Evolutionary conservation across 148 eudicot species (phyloP).

Genomic region (Rhododendron henanense): DNA sequence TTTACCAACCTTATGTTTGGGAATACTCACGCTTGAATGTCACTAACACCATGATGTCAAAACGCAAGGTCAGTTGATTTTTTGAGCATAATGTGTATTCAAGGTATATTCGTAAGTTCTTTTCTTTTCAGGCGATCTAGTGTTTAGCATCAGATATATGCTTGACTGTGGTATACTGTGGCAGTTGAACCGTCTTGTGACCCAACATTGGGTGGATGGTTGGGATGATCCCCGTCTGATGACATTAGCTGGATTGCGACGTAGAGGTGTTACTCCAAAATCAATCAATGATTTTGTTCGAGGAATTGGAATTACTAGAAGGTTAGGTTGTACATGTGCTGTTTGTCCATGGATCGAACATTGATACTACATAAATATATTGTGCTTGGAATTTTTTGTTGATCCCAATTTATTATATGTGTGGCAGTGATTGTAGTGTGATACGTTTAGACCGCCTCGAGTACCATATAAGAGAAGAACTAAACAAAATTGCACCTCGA

Average conservation of each 20-base stretch:
- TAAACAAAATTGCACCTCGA: constrained; percentile 77
- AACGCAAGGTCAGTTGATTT: constrained; percentile 68
- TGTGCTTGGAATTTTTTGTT: not conserved
- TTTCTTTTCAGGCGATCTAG: not conserved
- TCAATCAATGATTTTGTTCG: constrained; percentile 87
- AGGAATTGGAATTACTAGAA: constrained; percentile 95
- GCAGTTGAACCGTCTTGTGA: constrained; percentile 88
- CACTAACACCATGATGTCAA: constrained; percentile 93
- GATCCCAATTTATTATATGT: not conserved
- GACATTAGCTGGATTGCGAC: constrained; percentile 91
- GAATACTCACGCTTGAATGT: constrained; percentile 93
- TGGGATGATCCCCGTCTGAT: constrained; percentile 98
- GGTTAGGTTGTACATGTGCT: constrained; percentile 30
- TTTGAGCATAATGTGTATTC: not conserved
- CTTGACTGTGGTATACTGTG: constrained; percentile 4
- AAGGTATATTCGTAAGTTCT: not conserved
- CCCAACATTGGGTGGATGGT: constrained; percentile 87
- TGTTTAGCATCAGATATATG: not conserved
- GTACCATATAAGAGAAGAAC: constrained; percentile 85
- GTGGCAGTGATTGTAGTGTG: constrained; percentile 75
- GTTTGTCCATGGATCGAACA: not conserved
- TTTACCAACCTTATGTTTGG: constrained; percentile 93
- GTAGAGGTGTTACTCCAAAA: constrained; percentile 83
- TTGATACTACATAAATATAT: not conserved
- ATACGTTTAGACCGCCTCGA: constrained; percentile 77